phyloP scores from a whole-genome alignment of 352 stramenopile genomes.

The Globisporangium carolinianum region DNA sequence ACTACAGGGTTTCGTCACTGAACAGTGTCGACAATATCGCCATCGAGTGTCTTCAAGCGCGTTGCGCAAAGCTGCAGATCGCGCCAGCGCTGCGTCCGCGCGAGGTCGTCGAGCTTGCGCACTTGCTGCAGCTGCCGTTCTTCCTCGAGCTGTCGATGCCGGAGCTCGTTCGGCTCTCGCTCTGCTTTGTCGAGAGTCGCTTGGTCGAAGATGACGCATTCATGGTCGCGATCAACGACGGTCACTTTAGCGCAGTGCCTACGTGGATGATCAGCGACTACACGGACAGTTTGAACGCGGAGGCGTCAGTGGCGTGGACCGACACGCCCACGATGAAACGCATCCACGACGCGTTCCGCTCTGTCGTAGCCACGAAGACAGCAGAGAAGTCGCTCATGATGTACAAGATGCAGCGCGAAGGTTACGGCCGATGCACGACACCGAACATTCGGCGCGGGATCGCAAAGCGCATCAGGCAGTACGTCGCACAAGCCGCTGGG shows the following conservation, averaged over 20 bases:
- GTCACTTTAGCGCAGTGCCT: constrained; percentile 4
- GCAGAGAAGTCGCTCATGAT: constrained; percentile 4
- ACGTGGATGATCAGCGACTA: constrained; percentile 4
- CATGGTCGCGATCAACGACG: constrained; percentile 8
- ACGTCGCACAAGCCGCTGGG: not conserved
- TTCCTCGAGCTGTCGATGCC: constrained; percentile 20
- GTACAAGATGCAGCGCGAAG: constrained; percentile 15
- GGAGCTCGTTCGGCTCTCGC: constrained; percentile 21
- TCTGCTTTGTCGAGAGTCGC: constrained; percentile 17
- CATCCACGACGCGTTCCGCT: constrained; percentile 6
- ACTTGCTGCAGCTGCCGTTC: constrained; percentile 20
- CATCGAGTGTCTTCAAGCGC: constrained; percentile 1
- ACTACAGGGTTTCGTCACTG: constrained; percentile 8
- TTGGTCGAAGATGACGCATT: constrained; percentile 11
- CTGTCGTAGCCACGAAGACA: constrained; percentile 1
- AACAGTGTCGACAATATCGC: constrained; percentile 1
- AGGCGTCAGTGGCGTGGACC: not conserved
- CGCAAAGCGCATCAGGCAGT: constrained; percentile 4
- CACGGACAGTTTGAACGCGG: too few relatives aligned
- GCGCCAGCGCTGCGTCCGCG: constrained; percentile 12
- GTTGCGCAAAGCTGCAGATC: constrained; percentile 2
- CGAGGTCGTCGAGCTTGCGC: constrained; percentile 13
- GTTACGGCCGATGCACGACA: constrained; percentile 10
- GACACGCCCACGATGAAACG: not conserved
- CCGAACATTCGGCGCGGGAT: not conserved